Evolutionary conservation across 2,329 filamentous ascomycete genomes (phyloP), one percentile per base, ranked within the genome.

Genomic region (Tympanopsis confertula): DNA sequence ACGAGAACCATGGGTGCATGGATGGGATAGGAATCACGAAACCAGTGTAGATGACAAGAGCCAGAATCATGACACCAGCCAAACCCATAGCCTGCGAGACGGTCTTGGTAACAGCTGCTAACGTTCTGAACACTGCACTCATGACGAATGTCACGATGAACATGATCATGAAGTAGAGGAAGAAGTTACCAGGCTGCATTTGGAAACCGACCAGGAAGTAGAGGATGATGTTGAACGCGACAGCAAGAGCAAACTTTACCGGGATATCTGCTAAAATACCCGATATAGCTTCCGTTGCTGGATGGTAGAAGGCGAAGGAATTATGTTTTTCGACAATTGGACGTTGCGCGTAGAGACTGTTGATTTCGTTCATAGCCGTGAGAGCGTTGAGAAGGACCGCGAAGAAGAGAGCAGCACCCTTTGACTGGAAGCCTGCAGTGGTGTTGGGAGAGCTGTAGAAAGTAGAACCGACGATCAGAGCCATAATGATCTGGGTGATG

Each of bases 51-150:
- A 66, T 76, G 47, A 78, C 66, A 3, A 83, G 64, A 13, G 69
- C 69, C 14, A 82, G 52, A 10, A 80, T 71, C 43, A 76, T 45
- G 0, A 77, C 56, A 17, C 68, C 69, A 0, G 69, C 61, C 2
- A 69, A 50, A 1, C 63, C 61, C 62, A 77, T 66, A 2, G 73
- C 71, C 43, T 76, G 70, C 0, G 72, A 69, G 0, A 78, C 61
- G 0, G 82, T 84, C 38, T 74, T 69, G 1, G 84, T 86, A 2
- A 81, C 56, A 0, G 82, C 75, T 0, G 76, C 83, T 48, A 89
- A 75, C 0, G 77, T 82, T 19, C 83, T 68, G 63, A 89, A 89
- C 29, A 86, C 64, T 56, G 80, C 83, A 26, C 72, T 80, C 79
- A 88, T 87, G 45, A 77, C 69, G 45, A 89, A 66, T 0, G 76